These are phyloP conservation scores for Hymenoscyphus scutula DNA, from an alignment of 2,329 filamentous ascomycete species.

Conservation along the genomic window DNA sequence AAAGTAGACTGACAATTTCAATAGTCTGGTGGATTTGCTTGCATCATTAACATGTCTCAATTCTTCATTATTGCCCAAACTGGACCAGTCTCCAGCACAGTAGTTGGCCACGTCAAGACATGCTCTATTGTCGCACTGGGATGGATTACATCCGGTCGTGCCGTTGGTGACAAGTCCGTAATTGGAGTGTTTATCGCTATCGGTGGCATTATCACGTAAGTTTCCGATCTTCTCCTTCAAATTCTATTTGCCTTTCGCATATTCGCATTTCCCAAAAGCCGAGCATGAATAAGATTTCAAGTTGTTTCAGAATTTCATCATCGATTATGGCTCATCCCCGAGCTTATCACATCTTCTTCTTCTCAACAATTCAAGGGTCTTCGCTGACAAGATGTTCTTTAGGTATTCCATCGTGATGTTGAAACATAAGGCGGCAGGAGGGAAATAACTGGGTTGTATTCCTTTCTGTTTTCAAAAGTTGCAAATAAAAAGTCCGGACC, in stretches of 20 bases:
- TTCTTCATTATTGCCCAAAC: constrained; percentile 62
- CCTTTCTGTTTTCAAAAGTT: too few relatives aligned
- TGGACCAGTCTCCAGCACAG: constrained; percentile 62
- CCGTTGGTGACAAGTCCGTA: constrained; percentile 53
- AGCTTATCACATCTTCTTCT: neutral
- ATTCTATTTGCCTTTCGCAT: neutral
- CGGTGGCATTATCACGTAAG: constrained; percentile 56
- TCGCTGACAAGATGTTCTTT: constrained; percentile 13
- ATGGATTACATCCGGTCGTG: constrained; percentile 56
- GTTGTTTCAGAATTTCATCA: neutral
- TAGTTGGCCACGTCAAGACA: constrained; percentile 65
- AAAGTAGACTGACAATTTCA: constrained; percentile 25
- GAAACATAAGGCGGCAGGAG: constrained; percentile 39
- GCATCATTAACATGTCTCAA: constrained; percentile 63
- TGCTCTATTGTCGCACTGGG: constrained; percentile 63
- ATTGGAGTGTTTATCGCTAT: constrained; percentile 55
- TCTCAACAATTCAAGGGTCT: neutral
- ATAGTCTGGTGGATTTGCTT: constrained; percentile 61
- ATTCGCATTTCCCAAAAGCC: neutral
- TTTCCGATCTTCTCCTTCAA: constrained; percentile 18
- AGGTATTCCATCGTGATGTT: constrained; percentile 51
- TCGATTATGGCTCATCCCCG: neutral
- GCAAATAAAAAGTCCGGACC: neutral
- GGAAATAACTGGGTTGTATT: constrained; percentile 14
- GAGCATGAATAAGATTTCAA: neutral